Conservation (phyloP, 371 early-diverging fungal genomes). For the Coemansia sp. region DNA sequence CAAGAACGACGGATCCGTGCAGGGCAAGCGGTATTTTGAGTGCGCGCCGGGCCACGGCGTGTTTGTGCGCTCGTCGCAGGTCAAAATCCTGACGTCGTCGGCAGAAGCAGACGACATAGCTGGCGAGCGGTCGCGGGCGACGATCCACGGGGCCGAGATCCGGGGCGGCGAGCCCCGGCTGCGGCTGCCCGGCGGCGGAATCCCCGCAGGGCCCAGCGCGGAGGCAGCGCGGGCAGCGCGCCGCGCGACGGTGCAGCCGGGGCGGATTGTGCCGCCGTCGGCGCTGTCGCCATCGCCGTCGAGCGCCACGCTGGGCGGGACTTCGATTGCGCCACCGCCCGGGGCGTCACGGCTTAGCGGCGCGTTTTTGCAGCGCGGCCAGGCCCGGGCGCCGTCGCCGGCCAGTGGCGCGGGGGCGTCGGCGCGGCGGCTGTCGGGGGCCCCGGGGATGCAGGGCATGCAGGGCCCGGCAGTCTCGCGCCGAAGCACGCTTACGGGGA, state of each 20-base stretch:
- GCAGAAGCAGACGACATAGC: neutral
- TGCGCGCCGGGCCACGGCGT: slow-evolving; percentile 69
- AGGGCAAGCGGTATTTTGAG: slow-evolving; percentile 67
- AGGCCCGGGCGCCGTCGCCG: neutral
- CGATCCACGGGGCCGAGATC: slow-evolving; percentile 32
- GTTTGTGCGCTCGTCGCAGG: slow-evolving; percentile 71
- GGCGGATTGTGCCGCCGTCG: slow-evolving; percentile 13
- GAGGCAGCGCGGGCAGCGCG: slow-evolving; percentile 27
- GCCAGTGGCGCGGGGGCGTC: neutral
- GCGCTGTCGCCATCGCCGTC: neutral
- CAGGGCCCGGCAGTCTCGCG: slow-evolving; percentile 6
- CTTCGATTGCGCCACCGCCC: slow-evolving; percentile 11
- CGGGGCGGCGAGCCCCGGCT: slow-evolving; percentile 12
- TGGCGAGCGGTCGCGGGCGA: slow-evolving; percentile 26
- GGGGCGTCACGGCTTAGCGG: slow-evolving; percentile 10
- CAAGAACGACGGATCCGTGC: slow-evolving; percentile 78
- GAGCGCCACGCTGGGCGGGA: neutral
- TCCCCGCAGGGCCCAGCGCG: neutral
- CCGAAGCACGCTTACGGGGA: slow-evolving; percentile 21
- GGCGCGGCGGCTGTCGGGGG: slow-evolving; percentile 13
- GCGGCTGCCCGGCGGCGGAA: slow-evolving; percentile 1
- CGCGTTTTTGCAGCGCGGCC: slow-evolving; percentile 10
- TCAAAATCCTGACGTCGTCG: slow-evolving; percentile 52
- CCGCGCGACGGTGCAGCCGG: slow-evolving; percentile 22
- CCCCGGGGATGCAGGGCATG: neutral